Conservation (phyloP, 164 flowering plant species). For the Liriodendron chinense region DNA sequence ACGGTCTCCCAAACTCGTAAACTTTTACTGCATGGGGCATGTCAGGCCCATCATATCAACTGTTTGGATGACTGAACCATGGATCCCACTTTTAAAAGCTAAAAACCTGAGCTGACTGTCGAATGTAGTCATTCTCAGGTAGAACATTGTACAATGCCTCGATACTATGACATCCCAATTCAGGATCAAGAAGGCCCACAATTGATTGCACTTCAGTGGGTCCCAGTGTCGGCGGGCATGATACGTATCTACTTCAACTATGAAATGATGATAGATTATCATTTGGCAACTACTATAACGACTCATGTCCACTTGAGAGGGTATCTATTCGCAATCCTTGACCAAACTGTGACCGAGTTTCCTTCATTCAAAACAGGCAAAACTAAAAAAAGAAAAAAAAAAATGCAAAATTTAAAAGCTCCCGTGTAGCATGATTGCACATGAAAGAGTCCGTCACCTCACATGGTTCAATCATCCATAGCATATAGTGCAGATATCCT, state of each 20-base stretch:
- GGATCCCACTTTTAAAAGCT: background rate
- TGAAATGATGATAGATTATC: background rate
- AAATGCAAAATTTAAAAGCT: background rate
- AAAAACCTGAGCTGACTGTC: background rate
- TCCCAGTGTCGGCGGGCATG: no score
- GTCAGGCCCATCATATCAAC: no score
- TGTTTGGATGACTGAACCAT: background rate
- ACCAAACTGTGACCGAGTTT: background rate
- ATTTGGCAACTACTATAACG: background rate
- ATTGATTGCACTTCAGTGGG: no score
- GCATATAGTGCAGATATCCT: constrained; percentile 32
- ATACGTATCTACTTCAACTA: background rate
- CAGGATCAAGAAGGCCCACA: no score
- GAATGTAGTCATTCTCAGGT: no score
- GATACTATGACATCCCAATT: no score
- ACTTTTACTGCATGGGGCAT: no score
- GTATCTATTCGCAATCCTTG: background rate
- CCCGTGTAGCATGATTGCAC: background rate
- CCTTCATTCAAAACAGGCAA: background rate
- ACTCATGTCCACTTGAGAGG: background rate
- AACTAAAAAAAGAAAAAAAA: background rate
- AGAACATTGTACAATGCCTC: no score
- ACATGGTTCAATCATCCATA: constrained; percentile 16
- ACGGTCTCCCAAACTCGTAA: no score
- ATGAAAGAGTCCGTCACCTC: background rate